Percentiles rank a stretch among this genome's conserved stretches.
phyloP scores from a whole-genome alignment of 73 alveolate species.

The Paraurostyla sp. region DNA sequence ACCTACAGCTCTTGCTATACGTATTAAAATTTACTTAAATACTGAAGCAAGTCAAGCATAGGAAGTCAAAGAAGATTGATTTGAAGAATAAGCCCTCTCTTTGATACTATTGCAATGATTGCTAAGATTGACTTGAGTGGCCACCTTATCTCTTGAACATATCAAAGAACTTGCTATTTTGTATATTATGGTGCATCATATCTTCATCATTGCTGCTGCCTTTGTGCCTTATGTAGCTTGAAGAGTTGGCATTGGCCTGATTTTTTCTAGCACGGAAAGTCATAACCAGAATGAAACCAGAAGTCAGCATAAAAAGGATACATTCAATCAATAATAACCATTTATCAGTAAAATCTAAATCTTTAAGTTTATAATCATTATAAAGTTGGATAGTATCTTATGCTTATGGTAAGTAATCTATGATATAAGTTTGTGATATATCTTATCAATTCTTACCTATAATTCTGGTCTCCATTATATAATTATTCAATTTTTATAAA shows the following conservation, averaged over 20 bases:
- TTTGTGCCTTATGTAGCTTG: neutral
- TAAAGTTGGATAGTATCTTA: neutral
- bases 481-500: neutral
- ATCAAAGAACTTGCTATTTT: neutral
- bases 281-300: neutral
- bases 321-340: slow-evolving; percentile 11
- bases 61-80: slow-evolving; percentile 14
- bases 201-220: neutral
- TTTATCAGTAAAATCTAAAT: neutral
- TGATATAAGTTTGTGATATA: too few species aligned
- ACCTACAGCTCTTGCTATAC: slow-evolving; percentile 23
- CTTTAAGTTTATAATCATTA: neutral
- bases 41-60: slow-evolving; percentile 52
- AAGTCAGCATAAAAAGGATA: neutral
- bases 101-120: neutral
- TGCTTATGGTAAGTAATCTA: too few species aligned
- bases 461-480: neutral
- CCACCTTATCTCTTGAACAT: neutral
- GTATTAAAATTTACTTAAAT: neutral
- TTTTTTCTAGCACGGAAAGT: neutral
- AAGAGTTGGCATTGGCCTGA: neutral
- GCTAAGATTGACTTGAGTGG: too few species aligned
- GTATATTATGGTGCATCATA: neutral
- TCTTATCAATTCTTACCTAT: too few species aligned
- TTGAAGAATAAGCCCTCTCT: slow-evolving; percentile 58